Percentiles rank a stretch among this genome's conserved stretches.
phyloP scores from a whole-genome alignment of 352 stramenopile species.

The Phytopythium delawarense region DNA sequence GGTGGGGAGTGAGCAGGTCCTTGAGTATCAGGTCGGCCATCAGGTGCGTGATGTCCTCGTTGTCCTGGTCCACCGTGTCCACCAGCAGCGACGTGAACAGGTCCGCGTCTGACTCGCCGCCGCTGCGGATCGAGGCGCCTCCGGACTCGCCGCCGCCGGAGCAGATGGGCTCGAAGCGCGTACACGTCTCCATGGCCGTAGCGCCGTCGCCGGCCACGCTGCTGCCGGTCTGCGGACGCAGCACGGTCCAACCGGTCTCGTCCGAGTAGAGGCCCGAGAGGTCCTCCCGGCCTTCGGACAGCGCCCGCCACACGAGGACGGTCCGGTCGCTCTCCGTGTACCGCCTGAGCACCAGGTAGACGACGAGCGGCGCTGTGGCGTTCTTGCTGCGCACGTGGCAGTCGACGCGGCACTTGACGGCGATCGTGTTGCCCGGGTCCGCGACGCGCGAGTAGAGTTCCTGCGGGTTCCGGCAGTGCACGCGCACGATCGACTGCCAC shows the following conservation, averaged over 20 bases:
- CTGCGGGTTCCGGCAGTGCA: slow-evolving; percentile 14
- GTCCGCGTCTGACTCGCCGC: background rate
- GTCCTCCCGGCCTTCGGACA: slow-evolving; percentile 27
- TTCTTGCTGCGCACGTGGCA: slow-evolving; percentile 1
- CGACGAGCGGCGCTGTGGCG: slow-evolving; percentile 9
- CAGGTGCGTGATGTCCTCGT: slow-evolving; percentile 10
- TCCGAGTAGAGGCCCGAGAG: slow-evolving; percentile 39
- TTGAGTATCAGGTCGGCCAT: slow-evolving; percentile 10
- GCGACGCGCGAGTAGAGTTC: slow-evolving; percentile 14
- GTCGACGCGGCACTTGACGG: slow-evolving; percentile 21
- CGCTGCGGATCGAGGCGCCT: too few species aligned
- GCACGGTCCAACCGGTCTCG: slow-evolving; percentile 38
- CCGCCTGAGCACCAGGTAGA: slow-evolving; percentile 15
- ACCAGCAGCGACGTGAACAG: slow-evolving; percentile 8
- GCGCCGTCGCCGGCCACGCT: slow-evolving; percentile 2
- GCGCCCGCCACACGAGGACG: slow-evolving; percentile 42
- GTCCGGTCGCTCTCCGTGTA: slow-evolving; percentile 35
- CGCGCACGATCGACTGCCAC: slow-evolving; percentile 12
- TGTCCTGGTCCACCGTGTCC: slow-evolving; percentile 9
- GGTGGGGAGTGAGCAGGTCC: slow-evolving; percentile 7
- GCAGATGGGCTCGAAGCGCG: slow-evolving; percentile 7
- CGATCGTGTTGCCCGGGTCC: slow-evolving; percentile 19
- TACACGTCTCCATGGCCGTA: slow-evolving; percentile 9
- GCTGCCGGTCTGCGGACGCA: slow-evolving; percentile 5
- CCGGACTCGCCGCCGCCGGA: background rate